Conservation (phyloP, 768 basidiomycete species). For the Podaxis sp. region DNA sequence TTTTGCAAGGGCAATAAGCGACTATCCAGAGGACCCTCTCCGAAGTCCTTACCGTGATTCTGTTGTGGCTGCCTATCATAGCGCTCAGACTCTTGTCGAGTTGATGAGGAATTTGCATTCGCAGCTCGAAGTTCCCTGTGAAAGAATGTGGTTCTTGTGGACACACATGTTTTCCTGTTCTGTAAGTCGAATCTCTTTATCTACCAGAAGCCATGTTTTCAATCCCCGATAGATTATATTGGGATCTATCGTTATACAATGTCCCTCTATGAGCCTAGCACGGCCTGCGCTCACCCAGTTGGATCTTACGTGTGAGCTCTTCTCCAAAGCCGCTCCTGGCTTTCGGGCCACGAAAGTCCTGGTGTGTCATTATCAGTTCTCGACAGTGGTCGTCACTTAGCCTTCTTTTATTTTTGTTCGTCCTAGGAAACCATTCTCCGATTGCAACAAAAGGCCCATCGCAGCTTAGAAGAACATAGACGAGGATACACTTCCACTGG, state of each 20-base stretch:
- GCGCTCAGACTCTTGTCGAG: slow-evolving; percentile 66
- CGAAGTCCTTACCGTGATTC: slow-evolving; percentile 71
- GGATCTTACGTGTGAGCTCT: slow-evolving; percentile 72
- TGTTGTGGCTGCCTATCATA: slow-evolving; percentile 70
- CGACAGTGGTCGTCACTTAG: neutral
- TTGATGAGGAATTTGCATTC: slow-evolving; percentile 66
- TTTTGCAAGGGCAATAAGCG: slow-evolving; percentile 70
- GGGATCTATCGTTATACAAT: slow-evolving; percentile 74
- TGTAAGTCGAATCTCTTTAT: slow-evolving; percentile 35
- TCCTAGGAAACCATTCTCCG: slow-evolving; percentile 60
- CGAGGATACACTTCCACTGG: slow-evolving; percentile 38
- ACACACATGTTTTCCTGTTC: slow-evolving; percentile 67
- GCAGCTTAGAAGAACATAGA: slow-evolving; percentile 55
- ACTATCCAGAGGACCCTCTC: slow-evolving; percentile 71
- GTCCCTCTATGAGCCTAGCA: slow-evolving; percentile 75
- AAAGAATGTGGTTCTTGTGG: slow-evolving; percentile 66
- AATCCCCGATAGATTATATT: slow-evolving; percentile 52
- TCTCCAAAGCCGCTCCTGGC: slow-evolving; percentile 63
- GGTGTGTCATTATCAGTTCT: slow-evolving; percentile 36
- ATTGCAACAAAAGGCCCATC: slow-evolving; percentile 64
- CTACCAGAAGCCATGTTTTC: slow-evolving; percentile 7
- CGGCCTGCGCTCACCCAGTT: slow-evolving; percentile 71
- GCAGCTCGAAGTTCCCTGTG: slow-evolving; percentile 59
- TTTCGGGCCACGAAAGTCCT: slow-evolving; percentile 65
- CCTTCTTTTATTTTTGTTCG: neutral